Conservation (phyloP, 2,329 filamentous ascomycete genomes). For the Polychaeton citri region DNA sequence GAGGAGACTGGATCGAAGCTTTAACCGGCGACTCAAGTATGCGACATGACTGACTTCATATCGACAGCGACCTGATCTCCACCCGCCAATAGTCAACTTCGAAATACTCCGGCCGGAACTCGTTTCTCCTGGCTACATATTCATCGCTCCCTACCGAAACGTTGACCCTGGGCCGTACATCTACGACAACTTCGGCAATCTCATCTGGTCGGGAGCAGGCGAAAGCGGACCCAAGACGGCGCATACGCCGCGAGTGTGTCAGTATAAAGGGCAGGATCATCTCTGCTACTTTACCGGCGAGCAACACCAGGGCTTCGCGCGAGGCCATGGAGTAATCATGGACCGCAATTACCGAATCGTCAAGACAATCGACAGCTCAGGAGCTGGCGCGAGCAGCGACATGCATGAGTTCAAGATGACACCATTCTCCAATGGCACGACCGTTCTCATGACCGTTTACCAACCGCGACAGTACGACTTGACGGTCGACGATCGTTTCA, state of each 20-base stretch:
- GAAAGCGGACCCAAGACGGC: conserved; percentile 35
- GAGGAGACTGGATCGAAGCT: too few species aligned
- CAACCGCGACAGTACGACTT: conserved; percentile 32
- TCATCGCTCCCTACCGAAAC: conserved; percentile 37
- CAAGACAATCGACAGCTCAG: conserved; percentile 29
- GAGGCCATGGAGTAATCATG: conserved; percentile 40
- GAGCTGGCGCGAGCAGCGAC: conserved; percentile 31
- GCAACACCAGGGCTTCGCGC: conserved; percentile 38
- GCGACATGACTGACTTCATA: conserved; percentile 6
- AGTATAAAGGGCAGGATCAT: conserved; percentile 35
- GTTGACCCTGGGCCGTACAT: conserved; percentile 38
- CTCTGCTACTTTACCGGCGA: conserved; percentile 41
- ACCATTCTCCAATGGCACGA: conserved; percentile 27
- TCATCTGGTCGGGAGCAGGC: conserved; percentile 39
- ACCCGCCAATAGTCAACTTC: conserved; percentile 24
- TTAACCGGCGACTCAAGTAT: background rate
- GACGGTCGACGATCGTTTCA: conserved; percentile 24
- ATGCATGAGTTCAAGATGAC: conserved; percentile 41
- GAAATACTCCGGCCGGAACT: conserved; percentile 20
- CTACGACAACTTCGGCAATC: conserved; percentile 37
- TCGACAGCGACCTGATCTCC: conserved; percentile 25
- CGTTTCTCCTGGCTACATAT: conserved; percentile 35
- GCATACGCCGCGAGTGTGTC: conserved; percentile 36
- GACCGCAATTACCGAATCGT: conserved; percentile 37
- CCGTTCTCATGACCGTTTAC: conserved; percentile 25